Evolutionary conservation across 202 grass and related monocot species (phyloP).

Genomic region (Alloteropsis angusta): DNA sequence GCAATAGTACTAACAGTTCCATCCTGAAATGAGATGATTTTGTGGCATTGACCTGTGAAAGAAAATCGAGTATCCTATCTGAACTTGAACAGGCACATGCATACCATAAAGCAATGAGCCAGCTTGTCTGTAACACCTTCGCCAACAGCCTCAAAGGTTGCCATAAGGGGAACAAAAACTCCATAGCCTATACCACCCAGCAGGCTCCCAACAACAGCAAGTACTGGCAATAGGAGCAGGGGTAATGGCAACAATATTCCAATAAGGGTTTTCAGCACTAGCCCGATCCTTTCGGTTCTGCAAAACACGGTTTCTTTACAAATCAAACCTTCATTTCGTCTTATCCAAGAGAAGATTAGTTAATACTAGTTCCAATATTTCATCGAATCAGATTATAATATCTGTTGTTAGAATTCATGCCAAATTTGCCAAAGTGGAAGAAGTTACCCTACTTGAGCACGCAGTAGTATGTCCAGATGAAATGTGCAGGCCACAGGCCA

Average conservation of each 20-base stretch:
- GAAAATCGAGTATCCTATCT: background rate
- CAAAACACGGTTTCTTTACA: background rate
- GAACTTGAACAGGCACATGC: background rate
- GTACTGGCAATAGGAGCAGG: constrained; percentile 41
- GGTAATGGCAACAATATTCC: constrained; percentile 33
- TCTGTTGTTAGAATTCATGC: background rate
- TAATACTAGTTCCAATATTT: background rate
- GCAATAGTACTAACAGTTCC: constrained; percentile 42
- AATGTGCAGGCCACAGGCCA: constrained; percentile 78
- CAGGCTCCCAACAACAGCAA: constrained; percentile 52
- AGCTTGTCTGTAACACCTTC: constrained; percentile 51
- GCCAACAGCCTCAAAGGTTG: constrained; percentile 67
- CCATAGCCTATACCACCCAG: constrained; percentile 57
- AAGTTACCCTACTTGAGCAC: constrained; percentile 52
- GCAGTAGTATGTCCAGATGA: constrained; percentile 86
- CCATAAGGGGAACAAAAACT: constrained; percentile 52
- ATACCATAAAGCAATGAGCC: constrained; percentile 57
- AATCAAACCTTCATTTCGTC: background rate
- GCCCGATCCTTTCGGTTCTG: constrained; percentile 62
- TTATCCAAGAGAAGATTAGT: background rate
- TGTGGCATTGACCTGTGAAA: background rate
- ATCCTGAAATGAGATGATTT: constrained; percentile 35
- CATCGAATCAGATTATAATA: background rate
- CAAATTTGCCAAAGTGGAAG: background rate
- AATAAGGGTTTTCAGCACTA: constrained; percentile 54